phyloP scores from a whole-genome alignment of 2,329 filamentous ascomycete genomes.

The Dothideomycetidae sp. region DNA sequence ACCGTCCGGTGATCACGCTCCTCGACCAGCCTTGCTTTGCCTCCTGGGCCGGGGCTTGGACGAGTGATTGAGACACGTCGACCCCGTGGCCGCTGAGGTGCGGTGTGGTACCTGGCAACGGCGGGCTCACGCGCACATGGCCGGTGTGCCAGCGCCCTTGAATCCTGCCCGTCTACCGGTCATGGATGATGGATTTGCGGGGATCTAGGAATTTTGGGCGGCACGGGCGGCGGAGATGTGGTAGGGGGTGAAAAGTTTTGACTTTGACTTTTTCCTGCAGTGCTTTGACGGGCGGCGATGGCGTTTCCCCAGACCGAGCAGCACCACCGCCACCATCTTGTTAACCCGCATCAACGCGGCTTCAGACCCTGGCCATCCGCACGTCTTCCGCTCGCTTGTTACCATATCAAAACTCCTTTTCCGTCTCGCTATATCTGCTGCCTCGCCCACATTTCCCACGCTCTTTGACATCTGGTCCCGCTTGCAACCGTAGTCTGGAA shows the following conservation, averaged over 20 bases:
- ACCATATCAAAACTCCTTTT: background rate
- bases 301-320: background rate
- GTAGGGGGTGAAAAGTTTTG: conserved; percentile 1
- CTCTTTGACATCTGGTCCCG: background rate
- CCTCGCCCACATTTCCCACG: background rate
- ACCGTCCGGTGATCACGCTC: background rate
- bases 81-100: conserved; percentile 4
- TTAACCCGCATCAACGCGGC: background rate
- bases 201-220: conserved; percentile 4
- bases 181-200: conserved; percentile 3
- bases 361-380: no score
- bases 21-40: background rate
- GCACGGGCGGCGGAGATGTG: background rate
- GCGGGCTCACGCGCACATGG: conserved; percentile 9
- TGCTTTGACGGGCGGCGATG: conserved; percentile 1
- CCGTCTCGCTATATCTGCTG: background rate
- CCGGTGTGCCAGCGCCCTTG: conserved; percentile 5
- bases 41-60: background rate
- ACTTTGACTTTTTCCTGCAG: conserved; percentile 4
- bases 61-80: background rate
- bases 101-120: conserved; percentile 1
- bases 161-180: conserved; percentile 5
- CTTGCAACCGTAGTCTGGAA: no score
- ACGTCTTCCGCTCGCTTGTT: background rate
- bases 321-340: no score